These are phyloP conservation scores for Pyrus betulifolia DNA, from an alignment of 306 rosid genomes.

Conservation along the genomic window DNA sequence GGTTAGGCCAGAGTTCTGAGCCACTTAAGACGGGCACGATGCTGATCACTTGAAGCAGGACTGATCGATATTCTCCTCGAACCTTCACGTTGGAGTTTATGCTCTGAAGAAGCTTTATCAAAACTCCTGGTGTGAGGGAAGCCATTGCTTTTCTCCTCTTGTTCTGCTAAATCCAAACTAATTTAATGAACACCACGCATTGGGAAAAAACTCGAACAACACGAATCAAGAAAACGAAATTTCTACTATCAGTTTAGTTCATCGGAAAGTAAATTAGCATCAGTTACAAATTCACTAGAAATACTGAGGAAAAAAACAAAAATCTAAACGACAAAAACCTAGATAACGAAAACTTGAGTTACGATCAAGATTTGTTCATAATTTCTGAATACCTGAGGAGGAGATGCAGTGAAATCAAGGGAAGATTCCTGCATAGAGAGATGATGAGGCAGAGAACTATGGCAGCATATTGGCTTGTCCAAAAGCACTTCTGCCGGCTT, in stretches of 20 bases:
- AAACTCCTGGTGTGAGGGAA: conserved; percentile 77
- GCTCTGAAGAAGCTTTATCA: conserved; percentile 76
- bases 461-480: conserved; percentile 2
- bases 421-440: conserved; percentile 15
- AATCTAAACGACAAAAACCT: background rate
- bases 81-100: conserved; percentile 63
- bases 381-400: background rate
- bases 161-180: conserved; percentile 2
- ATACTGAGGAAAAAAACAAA: too few relatives aligned
- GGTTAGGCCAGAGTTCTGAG: conserved; percentile 87
- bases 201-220: background rate
- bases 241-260: background rate
- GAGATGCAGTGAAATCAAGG: background rate
- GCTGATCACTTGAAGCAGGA: conserved; percentile 80
- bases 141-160: conserved; percentile 46
- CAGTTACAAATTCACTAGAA: background rate
- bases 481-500: conserved; percentile 14
- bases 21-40: conserved; percentile 81
- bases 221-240: background rate
- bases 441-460: background rate
- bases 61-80: conserved; percentile 76
- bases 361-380: background rate
- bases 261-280: background rate
- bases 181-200: background rate
- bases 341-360: background rate